A percentile compares a stretch with the other conserved stretches of the same genome.
Evolutionary conservation across 208 protist genomes (phyloP).

Genomic region (Porcisia hertigi): DNA sequence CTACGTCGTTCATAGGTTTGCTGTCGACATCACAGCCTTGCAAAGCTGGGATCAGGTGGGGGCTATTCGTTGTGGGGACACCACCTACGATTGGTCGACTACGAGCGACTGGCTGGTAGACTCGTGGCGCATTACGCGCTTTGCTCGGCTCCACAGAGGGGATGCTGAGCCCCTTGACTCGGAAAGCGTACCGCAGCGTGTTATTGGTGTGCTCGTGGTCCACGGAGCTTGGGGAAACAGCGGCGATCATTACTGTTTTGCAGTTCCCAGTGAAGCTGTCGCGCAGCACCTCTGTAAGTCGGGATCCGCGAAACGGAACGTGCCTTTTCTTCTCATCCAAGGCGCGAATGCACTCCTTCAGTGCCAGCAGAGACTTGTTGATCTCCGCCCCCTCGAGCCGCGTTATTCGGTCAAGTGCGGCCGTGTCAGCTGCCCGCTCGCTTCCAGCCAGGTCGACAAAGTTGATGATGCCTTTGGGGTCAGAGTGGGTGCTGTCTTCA

Average conservation of each 20-base stretch:
- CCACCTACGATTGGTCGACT: not conserved
- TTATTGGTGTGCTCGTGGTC: conserved; percentile 96
- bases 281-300: conserved; percentile 96
- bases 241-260: conserved; percentile 96
- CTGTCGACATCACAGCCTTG: not conserved
- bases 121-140: conserved; percentile 66
- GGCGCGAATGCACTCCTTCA: conserved; percentile 99
- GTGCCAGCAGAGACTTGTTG: conserved; percentile 98
- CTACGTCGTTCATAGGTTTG: not conserved
- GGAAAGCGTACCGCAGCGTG: conserved; percentile 97
- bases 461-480: conserved; percentile 75
- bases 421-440: conserved; percentile 95
- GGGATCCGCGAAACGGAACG: conserved; percentile 95
- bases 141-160: conserved; percentile 55
- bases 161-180: conserved; percentile 84
- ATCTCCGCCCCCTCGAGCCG: conserved; percentile 98
- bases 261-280: conserved; percentile 96
- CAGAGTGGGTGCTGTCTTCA: conserved; percentile 38
- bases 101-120: conserved; percentile 13
- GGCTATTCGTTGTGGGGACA: not conserved
- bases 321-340: conserved; percentile 94
- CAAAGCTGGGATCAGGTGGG: not conserved
- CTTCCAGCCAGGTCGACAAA: conserved; percentile 98
- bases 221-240: conserved; percentile 82
- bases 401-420: conserved; percentile 86